Base-by-base conservation (phyloP, 345 rosid genomes). In the Brassica rapa region DNA sequence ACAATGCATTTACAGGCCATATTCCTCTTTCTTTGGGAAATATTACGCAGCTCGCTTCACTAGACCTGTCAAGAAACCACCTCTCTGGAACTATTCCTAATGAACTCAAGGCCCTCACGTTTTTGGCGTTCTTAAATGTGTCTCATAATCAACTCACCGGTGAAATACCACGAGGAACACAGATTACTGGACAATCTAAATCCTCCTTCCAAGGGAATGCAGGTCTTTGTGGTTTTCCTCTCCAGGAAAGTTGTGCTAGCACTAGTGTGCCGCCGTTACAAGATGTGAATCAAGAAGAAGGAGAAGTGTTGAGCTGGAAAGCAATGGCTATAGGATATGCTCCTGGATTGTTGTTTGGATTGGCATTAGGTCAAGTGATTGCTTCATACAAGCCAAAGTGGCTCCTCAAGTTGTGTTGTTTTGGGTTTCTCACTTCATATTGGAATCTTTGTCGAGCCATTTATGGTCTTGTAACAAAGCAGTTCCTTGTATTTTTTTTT, bases 31-130 rank as follows among this genome's bases (percentile, higher is more conserved):
- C 64, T 33, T 51, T 77, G 10, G 63, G 3, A 1, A 77, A 70
- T 69, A 7, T 62, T 9, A 33, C 19, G 0, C 30, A 70, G n/a
- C 70, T 77, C 0, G 51, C 51, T 3, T 76, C 80, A 32, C 64
- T 77, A 62, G 75, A 70, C 64, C 6, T 77, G 1, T 77, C 80
- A 49, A 62, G 41, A 33, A 77, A 77, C 75, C 5, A 70, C 2
- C 70, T 70, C 29, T 66, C 55, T 19, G 70, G 55, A 10, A 66
- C n/a, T 11, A 39, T 66, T 41, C 70, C 70, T 37, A 66, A 41
- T 39, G 70, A 23, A 41, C 56, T 66, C 32, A 11, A 12, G 32
- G 7, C 19, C 32, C 56, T 41, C 19, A 21, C 70, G 19, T 66
- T 66, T 41, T 23, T 66, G 33, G 56, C 1, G 7, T 41, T 0